A percentile compares a stretch with the other conserved stretches of the same genome.
Evolutionary conservation across 257 asterid genomes (phyloP).

Genomic region (Solanum chilense): DNA sequence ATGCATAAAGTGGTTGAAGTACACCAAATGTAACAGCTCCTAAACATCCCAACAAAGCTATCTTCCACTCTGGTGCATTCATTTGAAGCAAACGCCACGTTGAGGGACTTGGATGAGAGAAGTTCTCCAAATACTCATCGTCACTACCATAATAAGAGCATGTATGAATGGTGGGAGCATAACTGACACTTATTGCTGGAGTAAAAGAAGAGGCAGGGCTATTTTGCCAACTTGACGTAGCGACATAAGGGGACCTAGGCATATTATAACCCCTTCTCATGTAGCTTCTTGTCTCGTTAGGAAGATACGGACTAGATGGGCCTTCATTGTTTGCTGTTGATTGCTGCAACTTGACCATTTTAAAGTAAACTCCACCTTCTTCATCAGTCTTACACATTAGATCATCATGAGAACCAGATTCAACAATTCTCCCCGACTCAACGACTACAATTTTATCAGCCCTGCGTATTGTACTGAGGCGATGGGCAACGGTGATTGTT

Average conservation of each 20-base stretch:
- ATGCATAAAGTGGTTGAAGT: slow-evolving; percentile 53
- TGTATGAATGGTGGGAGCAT: slow-evolving; percentile 23
- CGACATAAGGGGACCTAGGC: slow-evolving; percentile 18
- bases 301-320: not conserved
- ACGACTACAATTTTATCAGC: slow-evolving; percentile 46
- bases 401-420: slow-evolving; percentile 54
- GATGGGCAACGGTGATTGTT: slow-evolving; percentile 59
- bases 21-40: slow-evolving; percentile 54
- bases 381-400: slow-evolving; percentile 30
- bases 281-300: not conserved
- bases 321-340: slow-evolving; percentile 12
- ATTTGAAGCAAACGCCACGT: slow-evolving; percentile 36
- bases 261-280: not conserved
- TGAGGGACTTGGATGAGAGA: slow-evolving; percentile 12
- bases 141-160: slow-evolving; percentile 35
- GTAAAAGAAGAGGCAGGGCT: slow-evolving; percentile 43
- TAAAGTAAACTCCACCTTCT: slow-evolving; percentile 32
- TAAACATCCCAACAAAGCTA: slow-evolving; percentile 50
- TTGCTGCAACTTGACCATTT: slow-evolving; percentile 47
- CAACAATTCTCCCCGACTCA: slow-evolving; percentile 46
- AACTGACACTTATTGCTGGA: slow-evolving; percentile 22
- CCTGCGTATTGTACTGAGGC: slow-evolving; percentile 42
- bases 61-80: slow-evolving; percentile 68
- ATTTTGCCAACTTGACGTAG: slow-evolving; percentile 31
- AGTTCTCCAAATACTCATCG: slow-evolving; percentile 6